These are phyloP conservation scores for Gryganskiella cystojenkinii DNA, from an alignment of 192 early-diverging fungal species.

Conservation along the genomic window DNA sequence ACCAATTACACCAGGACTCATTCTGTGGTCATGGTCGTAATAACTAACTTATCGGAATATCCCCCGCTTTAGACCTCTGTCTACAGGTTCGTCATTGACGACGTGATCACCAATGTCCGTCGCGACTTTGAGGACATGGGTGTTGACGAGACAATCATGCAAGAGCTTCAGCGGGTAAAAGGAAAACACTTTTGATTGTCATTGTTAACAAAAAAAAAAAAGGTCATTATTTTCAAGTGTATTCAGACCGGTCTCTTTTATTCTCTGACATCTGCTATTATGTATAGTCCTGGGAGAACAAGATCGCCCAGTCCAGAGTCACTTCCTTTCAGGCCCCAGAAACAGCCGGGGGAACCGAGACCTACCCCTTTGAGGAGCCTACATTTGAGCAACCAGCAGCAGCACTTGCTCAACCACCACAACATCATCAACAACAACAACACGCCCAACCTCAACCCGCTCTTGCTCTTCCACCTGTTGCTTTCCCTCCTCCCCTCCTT, in stretches of 20 bases:
- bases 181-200: no score
- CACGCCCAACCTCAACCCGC: no score
- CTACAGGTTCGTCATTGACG: slow-evolving; percentile 92
- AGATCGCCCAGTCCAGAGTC: slow-evolving; percentile 62
- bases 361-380: slow-evolving; percentile 32
- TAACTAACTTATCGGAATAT: background rate
- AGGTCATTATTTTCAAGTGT: no score
- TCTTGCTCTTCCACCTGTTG: background rate
- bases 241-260: background rate
- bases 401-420: no score
- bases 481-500: background rate
- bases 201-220: no score
- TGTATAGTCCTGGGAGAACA: slow-evolving; percentile 60
- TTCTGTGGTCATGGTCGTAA: no score
- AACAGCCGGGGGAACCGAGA: slow-evolving; percentile 12
- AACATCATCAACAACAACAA: no score
- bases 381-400: slow-evolving; percentile 19
- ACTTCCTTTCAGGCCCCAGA: slow-evolving; percentile 37
- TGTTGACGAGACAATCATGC: slow-evolving; percentile 86
- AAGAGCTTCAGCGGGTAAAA: slow-evolving; percentile 81
- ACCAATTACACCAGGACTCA: no score
- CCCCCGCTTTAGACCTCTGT: slow-evolving; percentile 57
- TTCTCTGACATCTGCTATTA: background rate
- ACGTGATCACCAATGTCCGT: slow-evolving; percentile 90
- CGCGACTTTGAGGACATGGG: slow-evolving; percentile 92